Evolutionary conservation across 495 filamentous ascomycete species (phyloP), one percentile per base, ranked within the genome.

Genomic region (Daldinia grandis): DNA sequence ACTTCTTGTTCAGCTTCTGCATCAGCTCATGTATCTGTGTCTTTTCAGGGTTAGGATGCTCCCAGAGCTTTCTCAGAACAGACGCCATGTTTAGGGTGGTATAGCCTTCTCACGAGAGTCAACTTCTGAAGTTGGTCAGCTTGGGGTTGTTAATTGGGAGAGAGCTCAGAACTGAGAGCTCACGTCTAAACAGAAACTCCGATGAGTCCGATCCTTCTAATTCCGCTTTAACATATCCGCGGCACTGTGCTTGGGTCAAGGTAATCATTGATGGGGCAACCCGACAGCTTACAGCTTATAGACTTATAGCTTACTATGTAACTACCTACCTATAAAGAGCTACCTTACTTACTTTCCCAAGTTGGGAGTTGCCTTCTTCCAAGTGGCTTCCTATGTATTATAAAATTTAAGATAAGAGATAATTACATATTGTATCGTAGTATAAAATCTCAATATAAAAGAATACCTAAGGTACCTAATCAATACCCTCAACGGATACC

Each of bases 1-100:
- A 58, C 56, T 82, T 81, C 21, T 70, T 59, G 68, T 88, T 88
- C 49, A 87, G 55, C 28, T 74, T 53, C 62, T 84, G 79, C 78
- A 86, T 82, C 51, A 89, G 83, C 38, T 71, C 71, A 69, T 82
- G 84, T 81, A 89, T 84, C 38, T 74, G 69, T 1, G 87, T 87
- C 64, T 75, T 80, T 65, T 86, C 58, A 12, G 85, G 87, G 68
- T 84, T 71, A 12, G 84, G 84, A 66, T 88, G 87, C 71, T 87
- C 81, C 87, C 86, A 87, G n/a, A 88, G 78, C 76, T 86, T 85
- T 61, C 83, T 78, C 17, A 85, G 84, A 50, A 82, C 17, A 33
- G 60, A 49, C 17, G 33, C 19, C 62, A 66, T 73, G n/a, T 66
- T 30, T 60, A 56, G 17, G 38, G 38, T 42, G 3, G 5, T 28